These are phyloP conservation scores for Carex parvula DNA, from an alignment of 176 grass and related monocot genomes.

Conservation along the genomic window DNA sequence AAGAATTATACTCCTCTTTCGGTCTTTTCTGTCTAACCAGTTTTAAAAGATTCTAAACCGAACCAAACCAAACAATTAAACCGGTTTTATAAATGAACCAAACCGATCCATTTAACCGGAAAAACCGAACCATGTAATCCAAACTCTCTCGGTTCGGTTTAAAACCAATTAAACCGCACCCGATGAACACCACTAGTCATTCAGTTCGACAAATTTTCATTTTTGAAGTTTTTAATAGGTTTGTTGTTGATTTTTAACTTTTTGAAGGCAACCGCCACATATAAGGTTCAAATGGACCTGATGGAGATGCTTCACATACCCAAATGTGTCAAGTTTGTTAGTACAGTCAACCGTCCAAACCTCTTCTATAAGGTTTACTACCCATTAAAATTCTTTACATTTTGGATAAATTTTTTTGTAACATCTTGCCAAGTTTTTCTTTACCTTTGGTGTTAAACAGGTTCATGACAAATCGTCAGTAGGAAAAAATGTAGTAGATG, in stretches of 20 bases:
- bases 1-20: too few relatives aligned
- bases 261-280: slow-evolving; percentile 80
- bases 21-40: too few relatives aligned
- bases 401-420: slow-evolving; percentile 20
- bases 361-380: slow-evolving; percentile 78
- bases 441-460: slow-evolving; percentile 37
- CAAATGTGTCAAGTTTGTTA: slow-evolving; percentile 84
- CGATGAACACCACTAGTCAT: neutral
- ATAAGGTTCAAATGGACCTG: slow-evolving; percentile 83
- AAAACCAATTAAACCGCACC: too few relatives aligned
- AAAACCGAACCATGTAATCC: too few relatives aligned
- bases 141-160: too few relatives aligned
- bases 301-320: slow-evolving; percentile 96
- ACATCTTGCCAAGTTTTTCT: slow-evolving; percentile 11
- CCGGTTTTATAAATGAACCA: too few relatives aligned
- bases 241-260: neutral
- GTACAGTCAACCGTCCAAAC: slow-evolving; percentile 85
- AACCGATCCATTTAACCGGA: too few relatives aligned
- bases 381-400: slow-evolving; percentile 11
- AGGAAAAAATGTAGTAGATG: slow-evolving; percentile 78
- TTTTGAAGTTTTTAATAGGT: neutral
- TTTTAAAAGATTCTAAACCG: too few relatives aligned
- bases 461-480: slow-evolving; percentile 76
- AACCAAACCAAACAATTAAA: too few relatives aligned
- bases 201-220: neutral